Evolutionary conservation across 176 grass and related monocot species (phyloP), one percentile per base, ranked within the genome.

Genomic region (Oryza brachyantha): DNA sequence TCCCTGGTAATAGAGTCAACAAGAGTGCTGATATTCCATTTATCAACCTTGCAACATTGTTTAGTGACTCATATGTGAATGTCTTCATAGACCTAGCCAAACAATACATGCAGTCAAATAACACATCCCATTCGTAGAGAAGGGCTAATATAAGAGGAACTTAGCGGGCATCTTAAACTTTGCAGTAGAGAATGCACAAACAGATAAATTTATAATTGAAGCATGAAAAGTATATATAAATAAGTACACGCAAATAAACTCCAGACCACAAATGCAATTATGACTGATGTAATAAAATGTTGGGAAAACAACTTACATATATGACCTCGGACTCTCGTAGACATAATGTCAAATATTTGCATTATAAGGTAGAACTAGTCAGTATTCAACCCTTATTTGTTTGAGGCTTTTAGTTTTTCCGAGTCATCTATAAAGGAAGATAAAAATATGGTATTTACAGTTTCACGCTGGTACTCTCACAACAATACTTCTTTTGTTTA

Each of bases 61-160:
- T 98, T 77, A 98, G 81, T 32, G 95, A 90, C 81, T 98, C 95
- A 83, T 97, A 97, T 68, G 90, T 98, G 80, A 98, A 86, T 87
- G 92, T 92, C 89, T 94, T 98, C 82, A 98, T 92, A 76, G 92
- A 94, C 84, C 92, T 98, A 77, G 67, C 29, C 61, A 68, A 75
- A 80, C 72, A 85, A 24, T 38, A 29, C 66, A 50, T 40, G 63
- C 74, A 69, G 45, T 70, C 22, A 83, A 72, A 72, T 61, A 81
- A 0, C 76, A 36, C 65, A 37, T 45, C 34, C 7, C 40, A 73
- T 54, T 50, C 21, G 1, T 21, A 50, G 12, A 67, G 12, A 50
- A 31, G 46, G 48, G 35, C 39, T 43, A 74, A 78, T 43, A 85
- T 17, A 70, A 58, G 28, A 78, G 54, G 32, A 82, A 59, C 26